Evolutionary conservation across 2,329 filamentous ascomycete genomes (phyloP), one percentile per base, ranked within the genome.

Genomic region (Colletotrichum sp.): DNA sequence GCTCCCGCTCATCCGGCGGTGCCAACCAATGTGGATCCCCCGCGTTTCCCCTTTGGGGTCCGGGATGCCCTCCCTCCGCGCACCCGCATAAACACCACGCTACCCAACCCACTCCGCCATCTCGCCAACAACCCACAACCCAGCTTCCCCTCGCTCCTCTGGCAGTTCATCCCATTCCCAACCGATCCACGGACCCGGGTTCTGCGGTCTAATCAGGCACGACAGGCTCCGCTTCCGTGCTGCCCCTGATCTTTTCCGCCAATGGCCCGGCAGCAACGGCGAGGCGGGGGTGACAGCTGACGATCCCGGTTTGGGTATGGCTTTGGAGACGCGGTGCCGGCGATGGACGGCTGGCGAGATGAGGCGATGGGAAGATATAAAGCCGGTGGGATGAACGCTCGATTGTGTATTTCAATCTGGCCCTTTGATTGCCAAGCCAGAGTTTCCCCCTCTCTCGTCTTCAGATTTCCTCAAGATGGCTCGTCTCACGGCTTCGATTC

Each of bases 11-110:
- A 78, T 60, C 75, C 71, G 75, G 60, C 28, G 44, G 59, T 44
- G 34, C 32, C 66, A 60, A 12, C n/a, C 44, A 21, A 66, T 16
- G 64, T 52, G 59, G 55, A 60, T 13, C 36, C 39, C 26, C n/a
- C 15, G n/a, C 49, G 30, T 71, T 75, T 26, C 71, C 65, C 34
- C 57, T 78, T 78, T 71, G 65, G 75, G 76, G 75, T 68, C 32
- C 32, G 60, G 76, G 76, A 78, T 57, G 71, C 30, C 72, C 71
- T 75, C 70, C 75, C 76, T 78, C 76, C 76, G 76, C 65, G 71
- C 49, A 64, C 76, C 68, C 65, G 76, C 76, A 77, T 75, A 30
- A 30, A 30, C 55, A 24, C 62, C 52, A n/a, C 21, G 34, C 21
- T 34, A 55, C 18, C 55, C 69, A 18, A 16, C 63, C 68, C 36